phyloP scores from a whole-genome alignment of 768 basidiomycete species.

The Russula abietina region DNA sequence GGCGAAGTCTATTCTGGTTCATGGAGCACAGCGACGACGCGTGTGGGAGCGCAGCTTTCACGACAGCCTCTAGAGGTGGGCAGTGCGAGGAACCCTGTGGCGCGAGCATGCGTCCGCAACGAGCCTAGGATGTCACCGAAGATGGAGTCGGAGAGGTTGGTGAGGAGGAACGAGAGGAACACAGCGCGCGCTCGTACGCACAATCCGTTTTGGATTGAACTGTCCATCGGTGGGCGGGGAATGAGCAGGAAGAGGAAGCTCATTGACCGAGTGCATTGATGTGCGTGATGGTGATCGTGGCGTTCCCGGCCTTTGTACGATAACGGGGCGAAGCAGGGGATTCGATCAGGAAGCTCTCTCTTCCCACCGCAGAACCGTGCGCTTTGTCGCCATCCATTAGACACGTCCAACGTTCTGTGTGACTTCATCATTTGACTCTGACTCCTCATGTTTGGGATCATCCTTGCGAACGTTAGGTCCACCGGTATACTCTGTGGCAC shows the following conservation, averaged over 20 bases:
- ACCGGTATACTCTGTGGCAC: constrained; percentile 52
- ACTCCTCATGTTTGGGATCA: constrained; percentile 52
- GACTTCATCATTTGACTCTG: constrained; percentile 76
- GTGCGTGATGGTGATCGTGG: neutral
- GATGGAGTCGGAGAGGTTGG: too few relatives aligned
- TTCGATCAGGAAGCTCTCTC: constrained; percentile 84
- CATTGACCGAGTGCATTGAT: constrained; percentile 43
- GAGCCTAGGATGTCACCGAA: too few relatives aligned
- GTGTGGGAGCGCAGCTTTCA: too few relatives aligned
- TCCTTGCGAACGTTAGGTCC: constrained; percentile 66
- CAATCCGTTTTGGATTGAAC: constrained; percentile 54
- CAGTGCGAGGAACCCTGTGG: too few relatives aligned
- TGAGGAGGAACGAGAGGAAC: too few relatives aligned
- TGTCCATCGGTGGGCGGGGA: constrained; percentile 26
- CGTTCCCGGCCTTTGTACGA: constrained; percentile 37
- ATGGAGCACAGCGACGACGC: too few relatives aligned
- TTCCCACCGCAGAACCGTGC: too few relatives aligned
- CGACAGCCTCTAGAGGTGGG: too few relatives aligned
- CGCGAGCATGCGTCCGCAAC: too few relatives aligned
- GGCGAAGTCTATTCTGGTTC: too few relatives aligned
- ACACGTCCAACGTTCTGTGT: too few relatives aligned
- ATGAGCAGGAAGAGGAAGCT: constrained; percentile 28
- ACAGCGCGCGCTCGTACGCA: constrained; percentile 84
- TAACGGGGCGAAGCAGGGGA: constrained; percentile 35
- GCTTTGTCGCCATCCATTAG: too few relatives aligned